These are phyloP conservation scores for Rostrohypoxylon terebratum DNA, from an alignment of 495 filamentous ascomycete genomes.

Conservation along the genomic window DNA sequence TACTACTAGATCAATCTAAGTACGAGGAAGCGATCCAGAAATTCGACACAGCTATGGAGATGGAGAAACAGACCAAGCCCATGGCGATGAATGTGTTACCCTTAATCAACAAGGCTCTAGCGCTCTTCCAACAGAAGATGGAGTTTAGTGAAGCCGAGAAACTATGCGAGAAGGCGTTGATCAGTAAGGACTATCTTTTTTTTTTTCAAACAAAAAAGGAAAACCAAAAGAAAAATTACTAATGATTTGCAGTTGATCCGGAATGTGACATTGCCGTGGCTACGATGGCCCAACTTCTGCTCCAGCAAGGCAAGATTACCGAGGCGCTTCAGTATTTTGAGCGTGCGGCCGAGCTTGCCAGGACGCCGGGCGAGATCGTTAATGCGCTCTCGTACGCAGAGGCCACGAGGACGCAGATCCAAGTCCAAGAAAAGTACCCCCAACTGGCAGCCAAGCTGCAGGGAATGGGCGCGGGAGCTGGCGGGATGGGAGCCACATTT, in stretches of 20 bases:
- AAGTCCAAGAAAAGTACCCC: conserved; percentile 99
- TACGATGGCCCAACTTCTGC: conserved; percentile 97
- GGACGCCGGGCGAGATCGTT: conserved; percentile 94
- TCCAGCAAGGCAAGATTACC: conserved; percentile 97
- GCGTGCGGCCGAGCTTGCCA: conserved; percentile 91
- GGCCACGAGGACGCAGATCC: conserved; percentile 94
- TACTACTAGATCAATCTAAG: conserved; percentile 97
- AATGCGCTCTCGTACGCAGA: conserved; percentile 98
- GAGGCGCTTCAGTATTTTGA: conserved; percentile 98
- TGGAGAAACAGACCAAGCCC: conserved; percentile 94
- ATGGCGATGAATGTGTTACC: conserved; percentile 97
- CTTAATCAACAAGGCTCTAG: conserved; percentile 97
- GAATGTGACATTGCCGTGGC: conserved; percentile 99
- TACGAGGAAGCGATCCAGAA: conserved; percentile 96
- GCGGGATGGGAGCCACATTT: conserved; percentile 44
- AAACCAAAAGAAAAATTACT: conserved; percentile 38
- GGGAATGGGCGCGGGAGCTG: conserved; percentile 67
- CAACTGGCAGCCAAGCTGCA: conserved; percentile 86
- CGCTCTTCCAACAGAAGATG: conserved; percentile 97
- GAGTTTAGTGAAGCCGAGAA: conserved; percentile 95
- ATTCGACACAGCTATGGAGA: conserved; percentile 96
- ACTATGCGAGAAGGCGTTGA: conserved; percentile 95
- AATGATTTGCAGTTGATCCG: conserved; percentile 82
- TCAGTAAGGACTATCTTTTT: conserved; percentile 89
- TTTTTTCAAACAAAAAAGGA: no score